Conservation (phyloP, 306 rosid species). For the Datisca glomerata region DNA sequence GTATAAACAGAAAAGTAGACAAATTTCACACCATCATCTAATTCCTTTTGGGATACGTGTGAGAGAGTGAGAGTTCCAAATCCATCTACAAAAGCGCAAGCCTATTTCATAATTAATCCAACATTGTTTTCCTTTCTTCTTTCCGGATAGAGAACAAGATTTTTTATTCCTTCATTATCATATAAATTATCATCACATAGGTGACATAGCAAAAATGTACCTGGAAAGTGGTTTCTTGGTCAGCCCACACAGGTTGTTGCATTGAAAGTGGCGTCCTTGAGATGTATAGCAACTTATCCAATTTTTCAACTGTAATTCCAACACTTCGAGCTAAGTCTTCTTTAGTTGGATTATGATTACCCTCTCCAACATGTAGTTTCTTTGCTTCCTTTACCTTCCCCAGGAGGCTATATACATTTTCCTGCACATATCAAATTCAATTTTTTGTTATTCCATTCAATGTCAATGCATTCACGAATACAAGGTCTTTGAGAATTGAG, state of each 20-base stretch:
- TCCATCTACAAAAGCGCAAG: not conserved
- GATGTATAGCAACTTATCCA: slow-evolving; percentile 39
- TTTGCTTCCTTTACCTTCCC: slow-evolving; percentile 70
- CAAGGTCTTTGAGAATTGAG: not conserved
- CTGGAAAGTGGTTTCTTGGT: slow-evolving; percentile 78
- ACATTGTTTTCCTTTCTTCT: too few species aligned
- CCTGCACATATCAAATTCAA: slow-evolving; percentile 32
- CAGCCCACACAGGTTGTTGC: slow-evolving; percentile 77
- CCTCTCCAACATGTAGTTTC: slow-evolving; percentile 46
- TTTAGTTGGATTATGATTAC: slow-evolving; percentile 55
- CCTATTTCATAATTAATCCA: not conserved
- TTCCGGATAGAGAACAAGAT: not conserved
- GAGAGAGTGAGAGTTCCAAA: not conserved
- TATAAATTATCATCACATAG: not conserved
- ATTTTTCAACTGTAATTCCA: slow-evolving; percentile 64
- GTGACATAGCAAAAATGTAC: slow-evolving; percentile 25
- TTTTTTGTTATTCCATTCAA: not conserved
- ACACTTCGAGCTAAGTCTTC: slow-evolving; percentile 64
- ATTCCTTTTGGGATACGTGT: not conserved
- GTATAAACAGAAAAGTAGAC: too few species aligned
- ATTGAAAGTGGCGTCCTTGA: slow-evolving; percentile 74
- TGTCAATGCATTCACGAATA: too few species aligned
- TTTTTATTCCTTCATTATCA: not conserved
- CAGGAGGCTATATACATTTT: slow-evolving; percentile 51
- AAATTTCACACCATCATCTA: not conserved